Conservation (phyloP, 1,284 basidiomycete species). For the Mycena citricolor region DNA sequence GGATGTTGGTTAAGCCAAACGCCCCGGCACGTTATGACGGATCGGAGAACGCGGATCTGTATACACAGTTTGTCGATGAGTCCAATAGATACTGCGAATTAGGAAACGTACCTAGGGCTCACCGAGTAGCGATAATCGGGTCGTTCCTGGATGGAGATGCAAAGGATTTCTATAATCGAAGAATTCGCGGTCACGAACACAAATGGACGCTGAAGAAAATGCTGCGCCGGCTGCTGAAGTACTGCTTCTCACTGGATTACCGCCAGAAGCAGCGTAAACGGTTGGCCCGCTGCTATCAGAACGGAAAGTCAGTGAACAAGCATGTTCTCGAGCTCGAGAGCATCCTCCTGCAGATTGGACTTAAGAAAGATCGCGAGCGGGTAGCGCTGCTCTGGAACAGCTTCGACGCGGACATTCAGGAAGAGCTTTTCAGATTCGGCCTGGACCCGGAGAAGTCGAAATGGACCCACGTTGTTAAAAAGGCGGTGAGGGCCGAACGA, state of each 20-base stretch:
- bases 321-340: constrained; percentile 3
- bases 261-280: constrained; percentile 22
- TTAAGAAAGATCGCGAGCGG: constrained; percentile 7
- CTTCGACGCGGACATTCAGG: constrained; percentile 3
- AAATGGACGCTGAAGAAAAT: constrained; percentile 30
- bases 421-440: constrained; percentile 1
- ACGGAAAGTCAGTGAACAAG: background rate
- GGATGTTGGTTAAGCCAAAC: constrained; percentile 29
- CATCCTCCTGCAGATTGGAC: constrained; percentile 7
- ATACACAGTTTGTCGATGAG: constrained; percentile 33
- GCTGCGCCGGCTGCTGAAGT: constrained; percentile 40
- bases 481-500: background rate
- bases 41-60: constrained; percentile 23
- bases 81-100: constrained; percentile 29
- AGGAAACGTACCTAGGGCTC: constrained; percentile 24
- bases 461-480: constrained; percentile 6
- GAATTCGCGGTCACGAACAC: constrained; percentile 25
- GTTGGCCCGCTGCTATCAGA: background rate
- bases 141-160: constrained; percentile 37
- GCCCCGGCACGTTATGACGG: constrained; percentile 33
- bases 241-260: constrained; percentile 44
- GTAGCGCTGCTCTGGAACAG: constrained; percentile 10
- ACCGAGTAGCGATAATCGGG: constrained; percentile 29
- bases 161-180: constrained; percentile 38
- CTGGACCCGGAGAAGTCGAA: constrained; percentile 1